Evolutionary conservation across 2,329 filamentous ascomycete species (phyloP), one percentile per base, ranked within the genome.

Genomic region (Verticillium tricorpus): DNA sequence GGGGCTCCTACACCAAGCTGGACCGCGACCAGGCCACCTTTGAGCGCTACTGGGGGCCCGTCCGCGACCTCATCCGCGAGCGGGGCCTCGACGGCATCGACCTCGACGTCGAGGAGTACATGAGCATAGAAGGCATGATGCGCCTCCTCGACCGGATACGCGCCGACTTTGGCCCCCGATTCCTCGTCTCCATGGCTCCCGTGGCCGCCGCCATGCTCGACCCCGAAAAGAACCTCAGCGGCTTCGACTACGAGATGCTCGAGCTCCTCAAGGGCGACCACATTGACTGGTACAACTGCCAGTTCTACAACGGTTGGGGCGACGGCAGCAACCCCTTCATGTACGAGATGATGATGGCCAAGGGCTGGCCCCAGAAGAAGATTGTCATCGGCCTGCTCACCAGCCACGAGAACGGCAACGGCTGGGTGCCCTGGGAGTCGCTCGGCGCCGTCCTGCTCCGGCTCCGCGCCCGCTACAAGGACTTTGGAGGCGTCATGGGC

Each of bases 241-340:
- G 93, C 0, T 97, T 97, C 74, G 84, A 87, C 72, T 97, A 97
- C 74, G 81, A 86, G 55, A 80, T 87, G 12, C 82, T 97, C 2
- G 92, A 96, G 72, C 80, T 82, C 12, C 82, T 85, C 73, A 81
- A 85, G 6, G 88, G 89, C 1, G 75, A 74, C 17, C 82, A 89
- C 54, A 90, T 97, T 32, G 82, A 83, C 2, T 97, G 92, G 86
- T 97, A 97, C 74, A 97, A 97, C 71, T 83, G 89, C 6, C 93
- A 97, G 71, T 96, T 97, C 75, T 97, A 97, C 80, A 95, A 91
- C 71, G 92, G 92, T 1, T 97, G 92, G 88, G 92, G 92, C 9
- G 80, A 82, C 66, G 76, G 82, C 63, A 73, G 69, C 56, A 78
- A 70, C 32, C 75, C 82, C 0, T 60, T 71, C 50, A 77, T 80